These are phyloP conservation scores for Ensete glaucum DNA, from an alignment of 176 grass and related monocot species.

Conservation along the genomic window DNA sequence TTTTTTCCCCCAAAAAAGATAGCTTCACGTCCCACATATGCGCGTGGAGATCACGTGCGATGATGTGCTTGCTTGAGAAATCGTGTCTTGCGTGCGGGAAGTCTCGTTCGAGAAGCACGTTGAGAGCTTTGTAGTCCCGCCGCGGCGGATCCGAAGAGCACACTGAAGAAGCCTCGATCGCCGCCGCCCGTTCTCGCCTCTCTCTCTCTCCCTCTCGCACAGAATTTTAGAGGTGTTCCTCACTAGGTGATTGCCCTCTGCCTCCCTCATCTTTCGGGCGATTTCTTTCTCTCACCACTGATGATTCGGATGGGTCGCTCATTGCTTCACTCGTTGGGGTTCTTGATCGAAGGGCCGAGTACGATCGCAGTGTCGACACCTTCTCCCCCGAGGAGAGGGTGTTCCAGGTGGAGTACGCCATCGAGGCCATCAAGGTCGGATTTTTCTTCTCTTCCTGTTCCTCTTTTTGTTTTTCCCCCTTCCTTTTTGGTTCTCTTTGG, in stretches of 20 bases:
- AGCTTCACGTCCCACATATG: too few species aligned
- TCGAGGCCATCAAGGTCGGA: slow-evolving; percentile 89
- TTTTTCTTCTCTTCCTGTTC: background rate
- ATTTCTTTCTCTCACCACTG: background rate
- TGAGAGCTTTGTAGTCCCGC: background rate
- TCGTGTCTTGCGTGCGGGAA: too few species aligned
- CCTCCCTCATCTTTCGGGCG: background rate
- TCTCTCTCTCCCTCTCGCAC: background rate
- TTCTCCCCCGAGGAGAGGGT: slow-evolving; percentile 87
- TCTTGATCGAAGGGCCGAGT: slow-evolving; percentile 50
- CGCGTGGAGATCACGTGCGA: background rate
- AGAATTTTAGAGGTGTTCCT: slow-evolving; percentile 52
- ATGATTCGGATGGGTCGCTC: background rate
- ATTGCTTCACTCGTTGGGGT: background rate
- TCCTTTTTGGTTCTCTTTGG: background rate
- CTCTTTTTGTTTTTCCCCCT: background rate
- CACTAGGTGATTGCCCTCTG: slow-evolving; percentile 47
- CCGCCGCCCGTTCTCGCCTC: too few species aligned
- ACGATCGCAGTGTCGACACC: slow-evolving; percentile 82
- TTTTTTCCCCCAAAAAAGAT: too few species aligned
- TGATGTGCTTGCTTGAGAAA: too few species aligned
- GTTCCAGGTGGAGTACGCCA: slow-evolving; percentile 97
- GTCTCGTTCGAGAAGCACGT: background rate
- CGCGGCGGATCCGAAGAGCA: background rate
- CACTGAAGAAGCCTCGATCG: too few species aligned